Evolutionary conservation across 208 protist genomes (phyloP), one percentile per base, ranked within the genome.

Genomic region (Acanthamoeba castellanii): DNA sequence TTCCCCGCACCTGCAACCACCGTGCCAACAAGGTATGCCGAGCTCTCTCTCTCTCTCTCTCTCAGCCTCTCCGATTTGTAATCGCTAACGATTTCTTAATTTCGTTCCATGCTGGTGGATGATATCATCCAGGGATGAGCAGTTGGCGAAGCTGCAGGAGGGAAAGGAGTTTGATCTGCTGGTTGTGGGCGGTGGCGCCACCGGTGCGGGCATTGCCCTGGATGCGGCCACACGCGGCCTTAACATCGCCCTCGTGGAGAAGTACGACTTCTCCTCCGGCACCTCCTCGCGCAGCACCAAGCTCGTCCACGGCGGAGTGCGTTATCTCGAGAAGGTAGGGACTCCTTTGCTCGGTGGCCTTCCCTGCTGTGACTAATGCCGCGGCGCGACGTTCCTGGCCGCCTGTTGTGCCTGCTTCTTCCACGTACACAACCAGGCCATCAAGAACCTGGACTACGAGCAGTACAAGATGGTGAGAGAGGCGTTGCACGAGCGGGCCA

Each of bases 241-340:
- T 30, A 97, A 96, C 8, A 98, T 99, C 2, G 98, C 98, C 30
- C 95, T 99, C 76, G 97, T 99, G 66, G 99, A 99, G 94, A 98
- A 98, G 96, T 97, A 98, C 94, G 85, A 92, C n/a, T 92, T 92
- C 42, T 37, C 52, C 3, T 92, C 85, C 20, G 99, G 98, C 37
- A 99, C 99, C 55, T 98, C 97, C 94, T 98, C 97, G 92, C 98
- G 98, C n/a, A 98, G 98, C 82, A 99, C 99, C 8, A 99, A 99
- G 96, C 98, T 99, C 27, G 99, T 99, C 81, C 99, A 99, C 95
- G 99, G 99, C 87, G 99, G 98, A 74, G 50, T 90, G 14, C 32
- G 81, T 3, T 93, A 91, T 59, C 64, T 91, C 20, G 61, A 92
- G 47, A 92, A 92, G 59, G 61, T n/a, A n/a, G 11, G 16, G 11